Base-by-base conservation (phyloP, 371 early-diverging fungal species). In the Mortierella sp. region DNA sequence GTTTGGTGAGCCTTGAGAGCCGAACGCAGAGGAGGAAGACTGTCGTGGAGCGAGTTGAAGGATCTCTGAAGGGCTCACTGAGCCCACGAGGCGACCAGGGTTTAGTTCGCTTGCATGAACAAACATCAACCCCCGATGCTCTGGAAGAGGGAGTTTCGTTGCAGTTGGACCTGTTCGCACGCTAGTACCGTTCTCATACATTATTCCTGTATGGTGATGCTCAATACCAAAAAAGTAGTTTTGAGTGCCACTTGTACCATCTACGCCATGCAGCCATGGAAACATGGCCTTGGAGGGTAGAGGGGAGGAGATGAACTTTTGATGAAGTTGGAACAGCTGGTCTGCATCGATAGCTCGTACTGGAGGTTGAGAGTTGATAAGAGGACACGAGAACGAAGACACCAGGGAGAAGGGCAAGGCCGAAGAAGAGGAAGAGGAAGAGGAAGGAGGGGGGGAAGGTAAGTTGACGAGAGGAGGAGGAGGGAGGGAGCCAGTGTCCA, bases 191-290 rank as follows among this genome's bases (percentile, higher is more conserved):
- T 18, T 24, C 1, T 62, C 20, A 14, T 24, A 9, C 10, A 45
- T n/a, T 12, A 26, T 26, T 55, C 28, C 55, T 28, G 75, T 60
- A 20, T 54, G 57, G 54, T 85, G 75, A 14, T 84, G 80, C n/a
- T 87, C 75, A 20, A 90, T 79, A 8, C 90, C 87, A 54, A 92
- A 92, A 68, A 90, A 92, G 40, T 87, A 70, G 70, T 89, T 89
- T 63, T 91, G 92, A 22, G 83, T 84, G 55, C 76, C 74, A 57
- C 72, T 86, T 0, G 70, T 66, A 11, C 92, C 92, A 55, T 90
- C 89, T 9, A 91, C 89, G 28, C 90, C 92, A 73, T 91, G 92
- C 0, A 91, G 80, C 92, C 92, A 91, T 5, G 92, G 92, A 81
- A 91, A 91, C 52, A 91, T 75, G 22, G 88, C 81, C 49, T 89